Percentiles rank a stretch among this genome's conserved stretches.
Conservation (phyloP, 441 rosid species). For the Populus hybrid region DNA sequence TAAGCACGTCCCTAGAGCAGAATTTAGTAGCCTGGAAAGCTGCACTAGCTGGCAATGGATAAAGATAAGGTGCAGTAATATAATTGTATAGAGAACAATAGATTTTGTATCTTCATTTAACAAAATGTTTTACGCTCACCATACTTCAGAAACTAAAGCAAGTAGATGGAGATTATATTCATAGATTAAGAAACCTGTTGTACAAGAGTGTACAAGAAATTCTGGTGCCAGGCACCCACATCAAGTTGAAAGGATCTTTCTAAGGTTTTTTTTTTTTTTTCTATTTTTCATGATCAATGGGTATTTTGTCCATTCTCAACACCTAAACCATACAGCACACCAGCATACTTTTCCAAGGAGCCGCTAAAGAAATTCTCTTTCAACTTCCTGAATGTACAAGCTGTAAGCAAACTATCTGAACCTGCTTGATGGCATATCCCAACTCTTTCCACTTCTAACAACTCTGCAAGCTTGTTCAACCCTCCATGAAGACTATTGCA, state of each 20-base stretch:
- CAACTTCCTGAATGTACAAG: conserved; percentile 56
- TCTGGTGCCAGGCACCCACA: conserved; percentile 20
- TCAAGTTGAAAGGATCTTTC: conserved; percentile 21
- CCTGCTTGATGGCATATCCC: conserved; percentile 80
- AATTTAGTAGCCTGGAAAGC: background rate
- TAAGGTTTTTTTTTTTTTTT: background rate
- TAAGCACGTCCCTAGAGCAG: background rate
- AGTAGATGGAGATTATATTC: conserved; percentile 6
- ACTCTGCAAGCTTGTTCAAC: conserved; percentile 50
- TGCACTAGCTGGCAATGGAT: background rate
- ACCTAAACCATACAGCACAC: conserved; percentile 69
- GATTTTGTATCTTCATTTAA: background rate
- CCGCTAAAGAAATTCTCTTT: conserved; percentile 52
- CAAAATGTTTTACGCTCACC: background rate
- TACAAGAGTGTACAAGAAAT: conserved; percentile 11
- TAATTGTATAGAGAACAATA: background rate
- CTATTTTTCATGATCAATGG: conserved; percentile 30
- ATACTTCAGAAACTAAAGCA: background rate
- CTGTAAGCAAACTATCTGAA: conserved; percentile 75
- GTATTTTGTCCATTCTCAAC: conserved; percentile 51
- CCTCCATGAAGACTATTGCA: conserved; percentile 59
- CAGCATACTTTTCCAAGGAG: conserved; percentile 48
- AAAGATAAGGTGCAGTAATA: background rate
- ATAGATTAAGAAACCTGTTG: conserved; percentile 23
- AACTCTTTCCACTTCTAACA: conserved; percentile 55